Evolutionary conservation across 78 protist genomes (phyloP).

Genomic region (Diacronema lutheri): DNA sequence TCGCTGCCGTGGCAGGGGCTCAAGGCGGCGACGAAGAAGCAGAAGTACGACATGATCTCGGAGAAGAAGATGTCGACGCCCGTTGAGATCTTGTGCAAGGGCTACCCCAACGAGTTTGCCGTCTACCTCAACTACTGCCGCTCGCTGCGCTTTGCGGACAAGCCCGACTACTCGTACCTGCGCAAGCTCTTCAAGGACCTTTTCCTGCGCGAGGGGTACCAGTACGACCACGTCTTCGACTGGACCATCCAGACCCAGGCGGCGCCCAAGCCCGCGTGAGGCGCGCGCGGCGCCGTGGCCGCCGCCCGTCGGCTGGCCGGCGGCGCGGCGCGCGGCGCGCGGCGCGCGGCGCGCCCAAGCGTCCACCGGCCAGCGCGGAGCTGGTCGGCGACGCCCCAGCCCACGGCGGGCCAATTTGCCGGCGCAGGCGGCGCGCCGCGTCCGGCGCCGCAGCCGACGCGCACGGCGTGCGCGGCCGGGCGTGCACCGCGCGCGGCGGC

Average conservation of each 20-base stretch:
- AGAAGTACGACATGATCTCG: conserved; percentile 90
- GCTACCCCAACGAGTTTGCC: conserved; percentile 54
- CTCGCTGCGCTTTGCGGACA: conserved; percentile 63
- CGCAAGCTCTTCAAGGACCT: conserved; percentile 80
- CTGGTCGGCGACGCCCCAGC: no score
- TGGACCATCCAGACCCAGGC: conserved; percentile 63
- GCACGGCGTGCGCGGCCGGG: no score
- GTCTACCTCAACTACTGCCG: conserved; percentile 61
- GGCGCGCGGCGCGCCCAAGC: no score
- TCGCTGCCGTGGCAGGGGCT: conserved; percentile 98
- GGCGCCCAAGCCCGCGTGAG: no score
- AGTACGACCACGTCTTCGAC: conserved; percentile 78
- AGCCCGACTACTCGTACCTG: conserved; percentile 90
- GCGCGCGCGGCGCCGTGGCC: no score
- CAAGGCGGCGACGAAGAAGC: conserved; percentile 85
- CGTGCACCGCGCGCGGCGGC: no score
- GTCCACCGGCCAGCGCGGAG: no score
- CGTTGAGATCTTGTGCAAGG: conserved; percentile 83
- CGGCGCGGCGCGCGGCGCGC: no score
- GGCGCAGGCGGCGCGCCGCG: no score
- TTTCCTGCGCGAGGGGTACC: conserved; percentile 53
- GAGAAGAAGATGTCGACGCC: conserved; percentile 86
- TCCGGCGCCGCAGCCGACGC: no score
- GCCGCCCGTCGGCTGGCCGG: no score
- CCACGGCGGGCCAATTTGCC: no score